A percentile compares a stretch with the other conserved stretches of the same genome.
These are phyloP conservation scores for Pseudocercospora eumusae DNA, from an alignment of 2,329 filamentous ascomycete genomes.

Conservation along the genomic window DNA sequence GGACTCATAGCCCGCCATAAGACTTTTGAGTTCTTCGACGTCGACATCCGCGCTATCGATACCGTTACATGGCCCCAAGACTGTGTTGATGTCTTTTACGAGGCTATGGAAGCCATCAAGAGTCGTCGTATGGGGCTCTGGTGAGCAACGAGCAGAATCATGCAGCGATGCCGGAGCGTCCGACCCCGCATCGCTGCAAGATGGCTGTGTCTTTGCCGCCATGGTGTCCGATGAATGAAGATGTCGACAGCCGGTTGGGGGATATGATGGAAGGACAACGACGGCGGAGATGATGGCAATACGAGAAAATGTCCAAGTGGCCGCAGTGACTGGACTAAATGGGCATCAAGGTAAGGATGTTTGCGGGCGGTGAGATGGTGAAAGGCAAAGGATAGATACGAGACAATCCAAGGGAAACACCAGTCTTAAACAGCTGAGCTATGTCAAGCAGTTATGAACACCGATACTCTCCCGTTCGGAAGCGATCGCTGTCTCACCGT, in stretches of 20 bases:
- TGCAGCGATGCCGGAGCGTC: constrained; percentile 27
- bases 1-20: constrained; percentile 76
- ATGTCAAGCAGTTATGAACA: constrained; percentile 5
- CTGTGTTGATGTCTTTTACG: constrained; percentile 63
- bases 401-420: background rate
- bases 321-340: background rate
- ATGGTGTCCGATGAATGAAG: background rate
- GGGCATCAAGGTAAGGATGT: constrained; percentile 1
- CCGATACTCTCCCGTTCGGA: constrained; percentile 12
- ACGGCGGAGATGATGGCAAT: background rate
- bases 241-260: background rate
- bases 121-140: constrained; percentile 23
- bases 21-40: constrained; percentile 65
- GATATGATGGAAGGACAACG: background rate
- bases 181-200: constrained; percentile 19
- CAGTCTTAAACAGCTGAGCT: background rate
- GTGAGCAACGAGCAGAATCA: constrained; percentile 35
- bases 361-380: constrained; percentile 7
- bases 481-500: constrained; percentile 17
- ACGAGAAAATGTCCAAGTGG: background rate
- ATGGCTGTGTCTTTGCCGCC: constrained; percentile 4
- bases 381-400: constrained; percentile 4
- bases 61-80: constrained; percentile 77
- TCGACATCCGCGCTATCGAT: constrained; percentile 81
- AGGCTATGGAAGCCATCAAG: constrained; percentile 31